Conservation (phyloP, 768 basidiomycete genomes). For the Chalciporus piperatus region DNA sequence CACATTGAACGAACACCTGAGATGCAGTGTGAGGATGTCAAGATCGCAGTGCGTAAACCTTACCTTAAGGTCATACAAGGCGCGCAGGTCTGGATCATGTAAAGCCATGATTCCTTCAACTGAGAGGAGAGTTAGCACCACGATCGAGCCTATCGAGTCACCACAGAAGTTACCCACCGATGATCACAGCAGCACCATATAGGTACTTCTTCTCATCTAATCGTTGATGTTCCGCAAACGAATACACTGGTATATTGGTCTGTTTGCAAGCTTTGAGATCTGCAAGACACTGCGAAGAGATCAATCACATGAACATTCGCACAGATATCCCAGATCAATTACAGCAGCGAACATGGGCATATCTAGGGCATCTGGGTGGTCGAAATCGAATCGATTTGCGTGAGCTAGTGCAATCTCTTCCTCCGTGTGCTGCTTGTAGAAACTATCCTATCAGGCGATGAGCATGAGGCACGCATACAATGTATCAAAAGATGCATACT, state of each 20-base stretch:
- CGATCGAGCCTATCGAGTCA: neutral
- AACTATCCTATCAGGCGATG: slow-evolving; percentile 67
- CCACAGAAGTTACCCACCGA: slow-evolving; percentile 46
- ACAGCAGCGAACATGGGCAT: slow-evolving; percentile 82
- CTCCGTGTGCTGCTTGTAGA: slow-evolving; percentile 78
- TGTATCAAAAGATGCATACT: slow-evolving; percentile 35
- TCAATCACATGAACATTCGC: neutral
- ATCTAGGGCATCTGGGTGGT: slow-evolving; percentile 92
- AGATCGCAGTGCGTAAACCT: slow-evolving; percentile 3
- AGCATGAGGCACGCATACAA: neutral
- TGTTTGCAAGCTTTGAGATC: slow-evolving; percentile 84
- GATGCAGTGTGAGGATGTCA: neutral
- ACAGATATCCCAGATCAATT: slow-evolving; percentile 24
- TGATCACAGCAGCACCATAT: slow-evolving; percentile 91
- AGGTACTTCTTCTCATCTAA: slow-evolving; percentile 78
- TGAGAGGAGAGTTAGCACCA: slow-evolving; percentile 23
- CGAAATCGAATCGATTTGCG: slow-evolving; percentile 77
- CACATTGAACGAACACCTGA: slow-evolving; percentile 87
- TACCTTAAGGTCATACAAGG: slow-evolving; percentile 90
- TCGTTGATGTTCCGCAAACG: slow-evolving; percentile 87
- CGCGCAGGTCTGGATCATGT: slow-evolving; percentile 72
- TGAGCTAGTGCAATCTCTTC: slow-evolving; percentile 86
- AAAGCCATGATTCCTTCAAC: slow-evolving; percentile 93
- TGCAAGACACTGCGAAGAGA: slow-evolving; percentile 60
- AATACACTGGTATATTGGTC: slow-evolving; percentile 91